Evolutionary conservation across 2,329 filamentous ascomycete species (phyloP).

Genomic region (Teratosphaeria destructans): DNA sequence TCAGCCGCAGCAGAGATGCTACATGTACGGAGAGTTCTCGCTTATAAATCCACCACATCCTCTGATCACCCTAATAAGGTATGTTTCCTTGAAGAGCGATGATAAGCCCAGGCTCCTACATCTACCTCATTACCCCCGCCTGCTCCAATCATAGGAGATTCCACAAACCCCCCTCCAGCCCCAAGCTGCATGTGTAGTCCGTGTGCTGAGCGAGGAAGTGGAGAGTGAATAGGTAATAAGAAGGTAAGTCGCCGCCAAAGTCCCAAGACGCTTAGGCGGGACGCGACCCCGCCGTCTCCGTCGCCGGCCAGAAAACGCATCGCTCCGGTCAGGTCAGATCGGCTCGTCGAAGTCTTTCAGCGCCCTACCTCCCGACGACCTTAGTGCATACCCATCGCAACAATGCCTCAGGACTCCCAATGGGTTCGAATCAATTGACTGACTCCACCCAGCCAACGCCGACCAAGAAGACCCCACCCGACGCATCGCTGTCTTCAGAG

Average conservation of each 20-base stretch:
- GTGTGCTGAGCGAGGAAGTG: neutral
- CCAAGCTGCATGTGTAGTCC: too few relatives aligned
- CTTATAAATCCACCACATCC: neutral
- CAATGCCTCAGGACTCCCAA: neutral
- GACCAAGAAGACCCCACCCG: slow-evolving; percentile 3
- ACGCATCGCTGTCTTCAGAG: slow-evolving; percentile 28
- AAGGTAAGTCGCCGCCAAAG: neutral
- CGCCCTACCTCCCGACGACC: neutral
- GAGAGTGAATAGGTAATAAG: neutral
- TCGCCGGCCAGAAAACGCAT: neutral
- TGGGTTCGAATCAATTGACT: neutral
- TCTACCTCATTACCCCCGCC: neutral
- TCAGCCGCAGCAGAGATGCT: neutral
- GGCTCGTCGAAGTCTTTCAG: neutral
- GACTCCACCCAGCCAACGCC: neutral
- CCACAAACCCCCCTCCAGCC: neutral
- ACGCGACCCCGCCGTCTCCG: neutral
- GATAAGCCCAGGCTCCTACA: neutral
- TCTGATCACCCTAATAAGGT: neutral
- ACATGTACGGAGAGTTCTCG: neutral
- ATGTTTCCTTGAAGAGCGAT: neutral
- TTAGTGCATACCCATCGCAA: neutral
- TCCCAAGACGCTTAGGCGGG: neutral
- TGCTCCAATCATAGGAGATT: neutral
- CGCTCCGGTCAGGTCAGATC: neutral